Base-by-base conservation (phyloP, 2,329 filamentous ascomycete species). In the Cercospora zeina region DNA sequence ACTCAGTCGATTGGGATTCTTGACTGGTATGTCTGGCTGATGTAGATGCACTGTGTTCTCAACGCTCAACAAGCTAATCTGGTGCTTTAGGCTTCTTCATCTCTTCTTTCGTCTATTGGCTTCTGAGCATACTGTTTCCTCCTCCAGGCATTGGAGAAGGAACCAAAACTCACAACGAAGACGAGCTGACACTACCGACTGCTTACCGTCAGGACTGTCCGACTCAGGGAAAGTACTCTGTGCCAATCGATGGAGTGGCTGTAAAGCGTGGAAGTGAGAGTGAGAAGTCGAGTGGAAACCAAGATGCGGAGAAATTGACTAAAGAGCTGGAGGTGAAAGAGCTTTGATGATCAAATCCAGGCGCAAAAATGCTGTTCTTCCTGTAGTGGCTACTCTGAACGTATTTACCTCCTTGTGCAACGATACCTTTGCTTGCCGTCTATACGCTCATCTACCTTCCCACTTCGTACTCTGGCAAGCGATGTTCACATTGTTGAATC, bases 121-220 rank as follows among this genome's bases (percentile, higher is more conserved):
- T 47, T 13, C 36, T 65, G 16, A 59, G 51, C 59, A 59, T 16
- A 4, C 14, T 62, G 4, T 58, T 57, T 8, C 63, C 57, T 10
- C 63, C 63, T 16, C 42, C 56, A 1, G 58, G 58, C 10, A 31
- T 60, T 1, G 58, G 50, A 0, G 5, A 31, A 3, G 58, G 58
- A 6, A 62, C 56, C 13, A 27, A 31, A 8, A 50, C 21, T 3
- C 63, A 65, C 21, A 53, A 61, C 16, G 63, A 65, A 31, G 60
- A 65, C 11, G 39, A 39, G 16, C 50, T 60, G 4, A 24, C 55
- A 13, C 19, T 65, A 2, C 60, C 63, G 7, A 62, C 59, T 1
- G 63, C 47, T 24, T 62, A 58, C 54, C 56, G 63, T 4, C 63
- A 65, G 16, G 60, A 65, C 8, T 30, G 59, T 21, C 63, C 63